These are phyloP conservation scores for Leccinum subrobustum DNA, from an alignment of 1,284 basidiomycete species.

Conservation along the genomic window DNA sequence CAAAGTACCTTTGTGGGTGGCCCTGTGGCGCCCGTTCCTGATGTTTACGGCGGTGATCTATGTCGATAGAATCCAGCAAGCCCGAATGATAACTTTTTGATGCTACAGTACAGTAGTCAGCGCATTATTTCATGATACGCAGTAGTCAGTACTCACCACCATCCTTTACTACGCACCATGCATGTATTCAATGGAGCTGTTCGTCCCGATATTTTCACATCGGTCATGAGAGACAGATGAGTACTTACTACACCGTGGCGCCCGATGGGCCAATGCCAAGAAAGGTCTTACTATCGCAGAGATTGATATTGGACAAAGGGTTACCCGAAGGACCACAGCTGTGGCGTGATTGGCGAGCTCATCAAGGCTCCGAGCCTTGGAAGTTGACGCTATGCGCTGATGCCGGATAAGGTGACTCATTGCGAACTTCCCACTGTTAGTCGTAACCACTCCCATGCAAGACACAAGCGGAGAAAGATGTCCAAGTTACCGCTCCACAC, in stretches of 20 bases:
- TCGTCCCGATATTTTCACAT: background rate
- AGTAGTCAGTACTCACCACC: background rate
- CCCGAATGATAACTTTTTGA: background rate
- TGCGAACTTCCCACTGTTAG: background rate
- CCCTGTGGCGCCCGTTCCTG: constrained; percentile 2
- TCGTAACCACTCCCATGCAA: background rate
- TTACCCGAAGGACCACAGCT: background rate
- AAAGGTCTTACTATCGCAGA: background rate
- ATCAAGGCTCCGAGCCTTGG: background rate
- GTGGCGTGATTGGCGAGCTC: background rate
- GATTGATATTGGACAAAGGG: background rate
- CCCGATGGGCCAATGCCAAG: background rate
- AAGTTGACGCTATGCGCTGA: background rate
- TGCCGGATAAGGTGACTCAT: background rate
- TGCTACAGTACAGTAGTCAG: background rate
- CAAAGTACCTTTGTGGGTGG: background rate
- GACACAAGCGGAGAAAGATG: too few species aligned
- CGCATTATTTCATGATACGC: background rate
- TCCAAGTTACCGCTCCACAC: background rate
- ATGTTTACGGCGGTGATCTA: background rate
- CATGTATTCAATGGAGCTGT: background rate
- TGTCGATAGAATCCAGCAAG: background rate
- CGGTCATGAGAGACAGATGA: too few species aligned
- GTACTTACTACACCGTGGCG: background rate
- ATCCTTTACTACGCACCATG: background rate